These are phyloP conservation scores for Claviceps digitariae DNA, from an alignment of 2,329 filamentous ascomycete genomes.

Conservation along the genomic window DNA sequence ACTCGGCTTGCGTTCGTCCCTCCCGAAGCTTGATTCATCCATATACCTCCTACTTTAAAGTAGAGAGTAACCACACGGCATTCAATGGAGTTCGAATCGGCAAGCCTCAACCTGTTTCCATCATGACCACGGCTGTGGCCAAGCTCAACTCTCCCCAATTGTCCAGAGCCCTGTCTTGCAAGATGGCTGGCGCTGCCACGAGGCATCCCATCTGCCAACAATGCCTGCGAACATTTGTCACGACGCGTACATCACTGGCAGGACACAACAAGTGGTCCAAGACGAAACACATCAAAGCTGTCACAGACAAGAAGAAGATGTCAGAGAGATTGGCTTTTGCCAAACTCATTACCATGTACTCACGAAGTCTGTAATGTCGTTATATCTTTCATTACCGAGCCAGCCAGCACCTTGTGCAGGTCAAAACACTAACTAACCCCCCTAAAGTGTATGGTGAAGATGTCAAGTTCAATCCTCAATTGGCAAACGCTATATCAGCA, in stretches of 20 bases:
- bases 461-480: conserved; percentile 57
- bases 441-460: conserved; percentile 61
- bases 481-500: conserved; percentile 56
- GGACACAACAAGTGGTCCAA: conserved; percentile 94
- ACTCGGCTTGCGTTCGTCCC: neutral
- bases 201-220: neutral
- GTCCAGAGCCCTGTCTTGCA: neutral
- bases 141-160: neutral
- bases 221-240: conserved; percentile 35
- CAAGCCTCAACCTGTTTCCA: neutral
- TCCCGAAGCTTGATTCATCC: neutral
- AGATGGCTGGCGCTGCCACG: neutral
- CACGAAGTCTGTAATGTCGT: conserved; percentile 45
- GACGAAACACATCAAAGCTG: conserved; percentile 89
- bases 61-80: neutral
- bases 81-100: neutral
- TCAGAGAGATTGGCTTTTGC: conserved; percentile 53
- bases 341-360: conserved; percentile 60
- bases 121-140: neutral
- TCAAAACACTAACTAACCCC: conserved; percentile 4
- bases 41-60: no score
- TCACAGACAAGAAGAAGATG: conserved; percentile 69
- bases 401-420: conserved; percentile 1
- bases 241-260: conserved; percentile 32
- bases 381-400: neutral